These are phyloP conservation scores for Colletotrichum kahawae DNA, from an alignment of 2,329 filamentous ascomycete species.

Conservation along the genomic window DNA sequence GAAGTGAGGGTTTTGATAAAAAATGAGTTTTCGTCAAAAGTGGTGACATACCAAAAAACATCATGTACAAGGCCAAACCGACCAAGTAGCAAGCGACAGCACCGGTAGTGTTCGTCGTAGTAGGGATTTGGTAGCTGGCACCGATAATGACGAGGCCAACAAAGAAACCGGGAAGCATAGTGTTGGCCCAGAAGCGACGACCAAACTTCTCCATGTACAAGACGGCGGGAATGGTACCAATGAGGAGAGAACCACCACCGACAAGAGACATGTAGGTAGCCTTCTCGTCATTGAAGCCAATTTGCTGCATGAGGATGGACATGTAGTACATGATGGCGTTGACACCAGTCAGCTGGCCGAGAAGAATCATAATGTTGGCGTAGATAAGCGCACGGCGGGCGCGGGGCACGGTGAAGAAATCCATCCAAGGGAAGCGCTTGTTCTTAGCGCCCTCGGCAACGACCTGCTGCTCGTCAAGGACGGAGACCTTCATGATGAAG, in stretches of 20 bases:
- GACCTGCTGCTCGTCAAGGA: slow-evolving; percentile 60
- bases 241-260: slow-evolving; percentile 68
- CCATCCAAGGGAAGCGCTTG: slow-evolving; percentile 70
- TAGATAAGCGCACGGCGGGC: slow-evolving; percentile 70
- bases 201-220: slow-evolving; percentile 76
- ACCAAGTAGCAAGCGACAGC: slow-evolving; percentile 68
- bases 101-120: slow-evolving; percentile 47
- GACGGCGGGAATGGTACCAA: slow-evolving; percentile 72
- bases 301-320: slow-evolving; percentile 67
- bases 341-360: slow-evolving; percentile 74
- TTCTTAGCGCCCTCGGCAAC: slow-evolving; percentile 56
- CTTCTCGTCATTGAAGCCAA: slow-evolving; percentile 67
- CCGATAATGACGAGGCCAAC: slow-evolving; percentile 72
- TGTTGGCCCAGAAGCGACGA: slow-evolving; percentile 76
- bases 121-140: slow-evolving; percentile 62
- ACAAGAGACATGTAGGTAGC: slow-evolving; percentile 79
- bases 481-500: slow-evolving; percentile 71
- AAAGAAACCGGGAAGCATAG: slow-evolving; percentile 75
- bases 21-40: neutral
- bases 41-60: slow-evolving; percentile 57
- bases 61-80: slow-evolving; percentile 72
- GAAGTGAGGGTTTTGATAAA: neutral
- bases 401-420: slow-evolving; percentile 74
- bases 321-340: slow-evolving; percentile 78
- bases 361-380: slow-evolving; percentile 72